A percentile compares a stretch with the other conserved stretches of the same genome.
Evolutionary conservation across 1,284 basidiomycete species (phyloP).

Genomic region (Ganoderma resinaceum): DNA sequence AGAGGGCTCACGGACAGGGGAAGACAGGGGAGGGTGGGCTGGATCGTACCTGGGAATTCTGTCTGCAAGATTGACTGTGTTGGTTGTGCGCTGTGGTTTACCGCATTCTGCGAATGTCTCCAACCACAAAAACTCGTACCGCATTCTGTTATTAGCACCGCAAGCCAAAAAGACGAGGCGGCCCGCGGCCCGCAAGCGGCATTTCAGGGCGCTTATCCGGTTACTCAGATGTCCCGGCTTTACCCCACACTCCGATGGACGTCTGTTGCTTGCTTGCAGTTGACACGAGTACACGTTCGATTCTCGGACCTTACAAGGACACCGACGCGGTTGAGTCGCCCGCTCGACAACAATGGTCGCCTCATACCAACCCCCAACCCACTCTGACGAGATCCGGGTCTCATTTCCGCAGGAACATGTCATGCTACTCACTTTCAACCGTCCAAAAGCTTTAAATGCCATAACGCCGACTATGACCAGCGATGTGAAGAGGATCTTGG

Average conservation of each 20-base stretch:
- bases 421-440: slow-evolving; percentile 77
- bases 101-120: neutral
- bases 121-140: neutral
- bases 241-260: neutral
- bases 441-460: slow-evolving; percentile 77
- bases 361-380: slow-evolving; percentile 47
- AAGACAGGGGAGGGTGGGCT: slow-evolving; percentile 77
- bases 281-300: too few relatives aligned
- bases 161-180: neutral
- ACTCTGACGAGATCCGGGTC: slow-evolving; percentile 64
- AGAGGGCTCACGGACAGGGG: slow-evolving; percentile 66
- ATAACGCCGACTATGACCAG: slow-evolving; percentile 67
- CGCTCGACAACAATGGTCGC: neutral
- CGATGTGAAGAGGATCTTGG: slow-evolving; percentile 64
- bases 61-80: slow-evolving; percentile 45
- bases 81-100: neutral
- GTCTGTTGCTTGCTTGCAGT: too few relatives aligned
- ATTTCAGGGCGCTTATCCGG: neutral
- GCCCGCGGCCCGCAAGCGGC: neutral
- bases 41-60: slow-evolving; percentile 84
- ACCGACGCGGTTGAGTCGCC: neutral
- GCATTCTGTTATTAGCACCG: too few relatives aligned
- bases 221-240: neutral
- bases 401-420: slow-evolving; percentile 71
- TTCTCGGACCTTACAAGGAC: neutral